phyloP scores from a whole-genome alignment of 2,329 filamentous ascomycete species.

The Colletotrichum cordylinicola region DNA sequence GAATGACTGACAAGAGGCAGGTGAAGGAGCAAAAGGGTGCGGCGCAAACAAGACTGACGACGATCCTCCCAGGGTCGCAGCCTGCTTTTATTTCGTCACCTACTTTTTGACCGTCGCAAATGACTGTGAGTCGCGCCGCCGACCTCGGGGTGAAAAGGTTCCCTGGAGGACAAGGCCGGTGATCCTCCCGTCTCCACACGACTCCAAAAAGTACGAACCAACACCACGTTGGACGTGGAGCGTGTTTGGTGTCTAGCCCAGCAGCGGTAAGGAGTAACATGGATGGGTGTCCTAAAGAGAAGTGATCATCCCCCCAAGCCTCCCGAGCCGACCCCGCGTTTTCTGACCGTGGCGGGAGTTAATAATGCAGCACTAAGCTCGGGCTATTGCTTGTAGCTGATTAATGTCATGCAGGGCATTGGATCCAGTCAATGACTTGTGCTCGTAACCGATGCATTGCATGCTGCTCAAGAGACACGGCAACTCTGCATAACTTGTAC shows the following conservation, averaged over 20 bases:
- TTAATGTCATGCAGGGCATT: not conserved
- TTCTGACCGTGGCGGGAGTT: not conserved
- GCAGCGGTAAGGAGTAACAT: not conserved
- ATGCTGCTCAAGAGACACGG: not conserved
- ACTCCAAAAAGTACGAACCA: not conserved
- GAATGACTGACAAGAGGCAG: not conserved
- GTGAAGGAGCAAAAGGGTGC: not conserved
- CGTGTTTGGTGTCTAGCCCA: not conserved
- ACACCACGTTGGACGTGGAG: not conserved
- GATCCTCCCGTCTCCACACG: slow-evolving; percentile 15
- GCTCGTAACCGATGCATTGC: not conserved
- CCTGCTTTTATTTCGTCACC: slow-evolving; percentile 16
- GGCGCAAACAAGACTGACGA: not conserved
- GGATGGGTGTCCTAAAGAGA: not conserved
- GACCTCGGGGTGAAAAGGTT: slow-evolving; percentile 4
- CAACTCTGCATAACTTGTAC: not conserved
- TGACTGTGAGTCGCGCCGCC: not conserved
- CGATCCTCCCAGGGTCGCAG: not conserved
- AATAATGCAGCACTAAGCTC: not conserved
- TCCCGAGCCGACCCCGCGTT: slow-evolving; percentile 12
- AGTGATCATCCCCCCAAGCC: not conserved
- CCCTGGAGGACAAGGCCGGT: slow-evolving; percentile 1
- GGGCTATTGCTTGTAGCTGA: not conserved
- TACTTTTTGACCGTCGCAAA: not conserved
- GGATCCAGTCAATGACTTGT: not conserved